Conservation (phyloP, 2,329 filamentous ascomycete species). For the Diaporthe humulicola region DNA sequence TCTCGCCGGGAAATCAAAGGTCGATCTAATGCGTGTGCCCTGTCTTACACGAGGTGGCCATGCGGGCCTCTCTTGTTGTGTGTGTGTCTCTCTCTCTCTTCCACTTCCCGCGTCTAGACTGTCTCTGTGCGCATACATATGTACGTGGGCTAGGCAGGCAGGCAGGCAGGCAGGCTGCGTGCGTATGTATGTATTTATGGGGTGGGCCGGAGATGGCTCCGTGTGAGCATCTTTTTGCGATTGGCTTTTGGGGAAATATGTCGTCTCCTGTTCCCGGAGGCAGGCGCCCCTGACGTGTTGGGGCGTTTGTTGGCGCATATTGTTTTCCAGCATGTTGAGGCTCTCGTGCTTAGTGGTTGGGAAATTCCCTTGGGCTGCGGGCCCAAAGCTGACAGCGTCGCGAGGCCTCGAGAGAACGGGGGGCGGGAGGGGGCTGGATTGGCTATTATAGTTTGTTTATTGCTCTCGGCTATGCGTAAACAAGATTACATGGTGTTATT, state of each 20-base stretch:
- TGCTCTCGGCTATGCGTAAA: not conserved
- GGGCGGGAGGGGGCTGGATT: not conserved
- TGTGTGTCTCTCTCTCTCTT: too few relatives aligned
- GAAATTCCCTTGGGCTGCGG: not conserved
- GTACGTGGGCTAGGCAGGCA: too few relatives aligned
- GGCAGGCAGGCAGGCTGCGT: not conserved
- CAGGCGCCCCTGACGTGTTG: not conserved
- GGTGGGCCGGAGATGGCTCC: not conserved
- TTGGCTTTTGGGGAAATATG: not conserved
- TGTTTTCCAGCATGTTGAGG: not conserved
- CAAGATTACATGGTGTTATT: not conserved
- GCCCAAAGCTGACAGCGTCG: not conserved
- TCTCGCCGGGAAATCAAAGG: not conserved
- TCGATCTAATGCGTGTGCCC: not conserved
- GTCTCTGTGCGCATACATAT: too few relatives aligned
- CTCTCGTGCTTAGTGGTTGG: not conserved
- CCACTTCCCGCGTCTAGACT: too few relatives aligned
- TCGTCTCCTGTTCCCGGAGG: not conserved
- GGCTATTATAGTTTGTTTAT: not conserved
- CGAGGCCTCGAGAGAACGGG: not conserved
- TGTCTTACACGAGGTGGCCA: constrained; percentile 9
- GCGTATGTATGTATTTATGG: too few relatives aligned
- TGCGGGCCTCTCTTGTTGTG: too few relatives aligned
- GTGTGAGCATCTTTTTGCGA: not conserved
- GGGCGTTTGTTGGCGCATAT: not conserved